Conservation (phyloP, 805 yeast species). For the Wickerhamomyces kurtzmanii region DNA sequence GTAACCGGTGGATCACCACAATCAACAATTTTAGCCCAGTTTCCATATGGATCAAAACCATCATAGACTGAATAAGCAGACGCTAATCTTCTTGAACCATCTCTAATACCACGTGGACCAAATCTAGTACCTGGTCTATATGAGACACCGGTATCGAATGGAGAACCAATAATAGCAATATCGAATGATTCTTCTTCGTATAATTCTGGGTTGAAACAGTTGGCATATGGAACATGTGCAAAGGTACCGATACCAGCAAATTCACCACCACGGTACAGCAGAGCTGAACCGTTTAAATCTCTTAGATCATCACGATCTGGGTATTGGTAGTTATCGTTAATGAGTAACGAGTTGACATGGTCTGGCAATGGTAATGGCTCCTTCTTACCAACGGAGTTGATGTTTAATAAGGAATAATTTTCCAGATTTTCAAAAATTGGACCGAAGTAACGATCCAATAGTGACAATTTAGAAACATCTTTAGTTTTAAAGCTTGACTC, state of each 20-base stretch:
- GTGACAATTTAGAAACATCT: conserved; percentile 15
- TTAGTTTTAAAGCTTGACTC: conserved; percentile 1
- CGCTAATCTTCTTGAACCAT: conserved; percentile 34
- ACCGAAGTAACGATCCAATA: conserved; percentile 25
- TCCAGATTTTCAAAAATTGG: conserved; percentile 20
- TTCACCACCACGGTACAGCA: conserved; percentile 28
- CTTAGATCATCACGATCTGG: conserved; percentile 27
- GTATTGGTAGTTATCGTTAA: conserved; percentile 22
- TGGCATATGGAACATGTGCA: conserved; percentile 35
- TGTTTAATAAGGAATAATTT: conserved; percentile 12
- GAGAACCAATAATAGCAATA: conserved; percentile 46
- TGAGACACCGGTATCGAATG: conserved; percentile 43
- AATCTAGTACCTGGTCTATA: conserved; percentile 44
- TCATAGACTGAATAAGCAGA: conserved; percentile 37
- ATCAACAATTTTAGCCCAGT: conserved; percentile 40
- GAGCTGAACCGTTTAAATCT: conserved; percentile 28
- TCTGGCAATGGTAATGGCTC: conserved; percentile 19
- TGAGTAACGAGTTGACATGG: conserved; percentile 17
- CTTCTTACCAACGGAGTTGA: conserved; percentile 16
- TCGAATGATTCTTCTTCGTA: conserved; percentile 28
- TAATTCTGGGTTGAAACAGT: conserved; percentile 33
- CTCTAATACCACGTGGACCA: conserved; percentile 39
- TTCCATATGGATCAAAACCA: conserved; percentile 45
- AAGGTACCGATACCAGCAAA: conserved; percentile 48
- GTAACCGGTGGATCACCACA: conserved; percentile 58